Evolutionary conservation across 2,329 filamentous ascomycete genomes (phyloP).

Genomic region (Fusarium sp.): DNA sequence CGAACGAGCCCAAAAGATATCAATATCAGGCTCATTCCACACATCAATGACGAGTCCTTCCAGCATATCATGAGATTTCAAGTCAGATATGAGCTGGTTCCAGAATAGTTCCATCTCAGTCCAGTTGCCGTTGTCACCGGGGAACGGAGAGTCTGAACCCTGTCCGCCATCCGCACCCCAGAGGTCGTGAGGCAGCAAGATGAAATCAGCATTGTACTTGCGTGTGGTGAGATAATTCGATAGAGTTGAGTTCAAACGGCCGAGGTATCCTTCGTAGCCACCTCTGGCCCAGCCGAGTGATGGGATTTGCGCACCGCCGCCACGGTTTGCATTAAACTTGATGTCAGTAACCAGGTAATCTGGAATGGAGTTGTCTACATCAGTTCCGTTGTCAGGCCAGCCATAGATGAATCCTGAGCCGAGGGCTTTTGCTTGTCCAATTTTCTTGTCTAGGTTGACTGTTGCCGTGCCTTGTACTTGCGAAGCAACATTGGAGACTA

Average conservation of each 20-base stretch:
- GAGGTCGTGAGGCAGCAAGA: background rate
- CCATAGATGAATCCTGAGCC: constrained; percentile 1
- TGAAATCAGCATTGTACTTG: background rate
- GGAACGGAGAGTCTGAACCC: background rate
- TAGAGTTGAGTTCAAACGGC: background rate
- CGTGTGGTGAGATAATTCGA: background rate
- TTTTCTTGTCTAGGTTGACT: background rate
- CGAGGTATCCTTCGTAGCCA: background rate
- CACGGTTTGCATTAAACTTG: background rate
- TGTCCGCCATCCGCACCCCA: background rate
- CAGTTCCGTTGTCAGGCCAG: background rate
- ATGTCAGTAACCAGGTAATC: background rate
- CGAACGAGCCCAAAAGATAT: background rate
- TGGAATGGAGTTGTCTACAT: background rate
- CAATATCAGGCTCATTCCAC: constrained; percentile 5
- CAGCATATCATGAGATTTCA: background rate
- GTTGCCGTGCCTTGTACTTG: background rate
- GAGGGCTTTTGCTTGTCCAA: background rate
- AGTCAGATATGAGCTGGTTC: background rate
- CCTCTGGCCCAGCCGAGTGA: background rate
- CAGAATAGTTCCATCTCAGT: background rate
- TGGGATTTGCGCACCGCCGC: background rate
- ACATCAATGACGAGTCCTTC: background rate
- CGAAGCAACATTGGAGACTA: background rate
- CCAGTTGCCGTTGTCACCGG: background rate